Evolutionary conservation across 1,139 yeast species (phyloP).

Genomic region (Candida mesenterica): DNA sequence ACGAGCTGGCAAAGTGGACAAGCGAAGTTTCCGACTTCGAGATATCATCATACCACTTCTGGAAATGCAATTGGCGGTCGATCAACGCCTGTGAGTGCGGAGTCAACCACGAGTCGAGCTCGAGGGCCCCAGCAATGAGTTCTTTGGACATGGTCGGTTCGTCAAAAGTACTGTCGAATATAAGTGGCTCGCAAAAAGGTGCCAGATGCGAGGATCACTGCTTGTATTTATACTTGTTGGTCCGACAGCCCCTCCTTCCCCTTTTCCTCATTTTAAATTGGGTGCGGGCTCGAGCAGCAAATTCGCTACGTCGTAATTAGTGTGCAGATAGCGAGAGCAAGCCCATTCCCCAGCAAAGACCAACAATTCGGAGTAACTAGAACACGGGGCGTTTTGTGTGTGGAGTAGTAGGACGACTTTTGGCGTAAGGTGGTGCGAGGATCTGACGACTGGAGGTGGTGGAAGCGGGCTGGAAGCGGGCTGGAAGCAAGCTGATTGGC

Average conservation of each 20-base stretch:
- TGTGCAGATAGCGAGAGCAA: too few species aligned
- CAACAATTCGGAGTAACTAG: neutral
- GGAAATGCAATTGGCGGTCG: conserved; percentile 50
- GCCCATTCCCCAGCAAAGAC: too few species aligned
- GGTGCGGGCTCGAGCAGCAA: too few species aligned
- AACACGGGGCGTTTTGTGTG: too few species aligned
- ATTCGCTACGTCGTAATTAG: too few species aligned
- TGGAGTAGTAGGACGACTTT: neutral
- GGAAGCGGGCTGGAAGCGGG: too few species aligned
- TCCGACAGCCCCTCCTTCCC: neutral
- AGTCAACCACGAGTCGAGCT: conserved; percentile 82
- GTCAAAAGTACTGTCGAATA: too few species aligned
- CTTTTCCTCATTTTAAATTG: neutral
- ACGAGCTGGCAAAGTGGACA: conserved; percentile 54
- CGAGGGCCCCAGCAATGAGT: conserved; percentile 54
- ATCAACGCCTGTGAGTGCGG: conserved; percentile 64
- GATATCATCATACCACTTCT: conserved; percentile 44
- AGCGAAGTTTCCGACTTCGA: conserved; percentile 48
- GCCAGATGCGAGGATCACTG: neutral
- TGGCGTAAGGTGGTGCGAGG: neutral
- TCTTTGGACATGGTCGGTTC: neutral
- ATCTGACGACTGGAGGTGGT: too few species aligned
- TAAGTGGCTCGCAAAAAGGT: neutral
- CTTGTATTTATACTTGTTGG: neutral
- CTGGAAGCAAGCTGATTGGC: too few species aligned